These are phyloP conservation scores for Diddensiella transvaalensis DNA, from an alignment of 805 yeast species.

Conservation along the genomic window DNA sequence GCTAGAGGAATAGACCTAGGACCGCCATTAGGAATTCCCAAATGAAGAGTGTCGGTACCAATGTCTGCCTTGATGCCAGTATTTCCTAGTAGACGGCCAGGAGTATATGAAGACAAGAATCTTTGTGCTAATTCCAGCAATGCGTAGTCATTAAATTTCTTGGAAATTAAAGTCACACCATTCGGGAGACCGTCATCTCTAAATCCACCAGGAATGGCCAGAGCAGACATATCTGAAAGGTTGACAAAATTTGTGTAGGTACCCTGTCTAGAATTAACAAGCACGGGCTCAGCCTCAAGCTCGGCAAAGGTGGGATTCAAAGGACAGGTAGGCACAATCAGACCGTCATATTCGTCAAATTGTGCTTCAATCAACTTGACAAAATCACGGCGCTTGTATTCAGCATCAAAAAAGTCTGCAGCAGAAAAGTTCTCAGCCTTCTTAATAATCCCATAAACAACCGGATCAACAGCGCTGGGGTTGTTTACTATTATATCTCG, in stretches of 20 bases:
- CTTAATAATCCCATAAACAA: constrained; percentile 69
- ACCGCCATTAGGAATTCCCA: constrained; percentile 42
- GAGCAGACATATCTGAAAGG: constrained; percentile 86
- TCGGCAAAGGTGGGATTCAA: constrained; percentile 78
- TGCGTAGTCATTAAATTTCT: constrained; percentile 84
- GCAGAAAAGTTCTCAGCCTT: constrained; percentile 79
- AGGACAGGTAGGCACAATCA: constrained; percentile 92
- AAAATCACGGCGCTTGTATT: constrained; percentile 81
- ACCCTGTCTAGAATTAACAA: constrained; percentile 86
- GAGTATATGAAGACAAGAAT: constrained; percentile 49
- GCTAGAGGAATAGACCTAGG: constrained; percentile 62
- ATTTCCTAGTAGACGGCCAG: constrained; percentile 56
- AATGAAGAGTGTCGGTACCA: constrained; percentile 42
- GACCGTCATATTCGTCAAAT: constrained; percentile 62
- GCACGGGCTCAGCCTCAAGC: constrained; percentile 71
- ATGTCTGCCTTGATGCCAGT: constrained; percentile 37
- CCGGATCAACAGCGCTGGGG: constrained; percentile 77
- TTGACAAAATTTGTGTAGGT: constrained; percentile 98
- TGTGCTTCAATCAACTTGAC: constrained; percentile 57
- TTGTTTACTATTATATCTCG: constrained; percentile 67
- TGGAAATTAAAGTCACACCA: constrained; percentile 82
- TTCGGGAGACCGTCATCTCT: constrained; percentile 82
- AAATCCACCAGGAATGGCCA: constrained; percentile 90
- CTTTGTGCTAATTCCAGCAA: constrained; percentile 76
- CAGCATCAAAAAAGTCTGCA: constrained; percentile 77